These are phyloP conservation scores for Epicoccum nigrum DNA, from an alignment of 2,329 filamentous ascomycete species.

Conservation along the genomic window DNA sequence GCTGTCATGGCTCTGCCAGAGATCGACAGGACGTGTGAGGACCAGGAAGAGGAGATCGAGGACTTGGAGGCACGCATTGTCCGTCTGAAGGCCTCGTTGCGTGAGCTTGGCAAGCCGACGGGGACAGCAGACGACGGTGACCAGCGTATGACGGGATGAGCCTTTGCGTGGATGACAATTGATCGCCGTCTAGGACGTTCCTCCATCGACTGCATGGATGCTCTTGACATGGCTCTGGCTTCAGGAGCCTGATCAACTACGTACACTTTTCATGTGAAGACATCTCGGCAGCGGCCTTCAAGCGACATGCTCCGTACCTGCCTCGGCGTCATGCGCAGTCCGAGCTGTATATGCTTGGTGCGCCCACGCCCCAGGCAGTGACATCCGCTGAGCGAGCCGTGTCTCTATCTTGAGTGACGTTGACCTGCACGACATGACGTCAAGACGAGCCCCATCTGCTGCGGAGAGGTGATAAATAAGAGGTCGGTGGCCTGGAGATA, in stretches of 20 bases:
- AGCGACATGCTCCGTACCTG: not conserved
- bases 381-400: not conserved
- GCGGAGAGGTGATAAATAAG: not conserved
- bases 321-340: not conserved
- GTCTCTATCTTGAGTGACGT: not conserved
- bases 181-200: conserved; percentile 34
- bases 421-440: conserved; percentile 7
- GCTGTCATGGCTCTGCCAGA: conserved; percentile 72
- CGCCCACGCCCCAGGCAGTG: not conserved
- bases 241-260: conserved; percentile 8
- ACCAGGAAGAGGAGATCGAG: conserved; percentile 74
- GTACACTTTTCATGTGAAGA: not conserved
- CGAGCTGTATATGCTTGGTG: not conserved
- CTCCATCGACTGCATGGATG: conserved; percentile 40
- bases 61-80: conserved; percentile 69
- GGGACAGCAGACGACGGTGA: conserved; percentile 31
- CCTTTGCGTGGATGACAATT: conserved; percentile 30
- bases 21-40: conserved; percentile 67
- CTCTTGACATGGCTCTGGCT: conserved; percentile 33
- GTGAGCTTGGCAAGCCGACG: conserved; percentile 37
- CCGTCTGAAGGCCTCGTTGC: conserved; percentile 59
- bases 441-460: conserved; percentile 7
- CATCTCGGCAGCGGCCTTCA: too few species aligned
- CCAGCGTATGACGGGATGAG: conserved; percentile 48
- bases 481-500: not conserved